Percentiles rank a stretch among this genome's conserved stretches.
phyloP scores from a whole-genome alignment of 345 rosid genomes.

The Eucalyptus sideroxylon region DNA sequence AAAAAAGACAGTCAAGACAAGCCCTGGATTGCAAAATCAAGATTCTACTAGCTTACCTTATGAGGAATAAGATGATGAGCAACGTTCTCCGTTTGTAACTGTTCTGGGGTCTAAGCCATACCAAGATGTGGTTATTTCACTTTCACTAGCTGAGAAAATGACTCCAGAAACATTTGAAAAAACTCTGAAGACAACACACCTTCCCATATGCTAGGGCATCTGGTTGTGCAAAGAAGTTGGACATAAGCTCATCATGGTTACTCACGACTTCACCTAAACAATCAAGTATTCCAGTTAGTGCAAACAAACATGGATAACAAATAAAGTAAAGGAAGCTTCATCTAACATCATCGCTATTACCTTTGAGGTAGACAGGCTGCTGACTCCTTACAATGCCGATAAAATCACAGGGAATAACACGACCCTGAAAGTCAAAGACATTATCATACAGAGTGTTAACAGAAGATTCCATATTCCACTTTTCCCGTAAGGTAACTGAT shows the following conservation, averaged over 20 bases:
- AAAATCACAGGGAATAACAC: conserved; percentile 89
- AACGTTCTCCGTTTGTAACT: conserved; percentile 71
- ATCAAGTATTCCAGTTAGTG: neutral
- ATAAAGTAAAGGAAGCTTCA: neutral
- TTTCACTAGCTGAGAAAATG: neutral
- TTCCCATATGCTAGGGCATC: conserved; percentile 99
- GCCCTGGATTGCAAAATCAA: neutral
- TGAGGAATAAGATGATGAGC: conserved; percentile 73
- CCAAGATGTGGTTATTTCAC: neutral
- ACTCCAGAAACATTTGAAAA: neutral
- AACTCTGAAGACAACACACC: conserved; percentile 21
- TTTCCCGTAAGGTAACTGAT: neutral
- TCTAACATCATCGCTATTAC: conserved; percentile 6
- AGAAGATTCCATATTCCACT: neutral
- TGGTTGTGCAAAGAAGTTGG: conserved; percentile 97
- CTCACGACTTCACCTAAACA: conserved; percentile 73
- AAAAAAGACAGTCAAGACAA: neutral
- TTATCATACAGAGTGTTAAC: neutral
- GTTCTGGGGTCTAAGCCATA: conserved; percentile 59
- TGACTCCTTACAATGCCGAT: conserved; percentile 83
- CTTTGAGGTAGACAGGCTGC: conserved; percentile 87
- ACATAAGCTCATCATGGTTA: conserved; percentile 98
- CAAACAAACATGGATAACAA: neutral
- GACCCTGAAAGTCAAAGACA: conserved; percentile 51
- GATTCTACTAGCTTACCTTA: conserved; percentile 41